These are phyloP conservation scores for Trifolium repens DNA, from an alignment of 306 rosid genomes.

Conservation along the genomic window DNA sequence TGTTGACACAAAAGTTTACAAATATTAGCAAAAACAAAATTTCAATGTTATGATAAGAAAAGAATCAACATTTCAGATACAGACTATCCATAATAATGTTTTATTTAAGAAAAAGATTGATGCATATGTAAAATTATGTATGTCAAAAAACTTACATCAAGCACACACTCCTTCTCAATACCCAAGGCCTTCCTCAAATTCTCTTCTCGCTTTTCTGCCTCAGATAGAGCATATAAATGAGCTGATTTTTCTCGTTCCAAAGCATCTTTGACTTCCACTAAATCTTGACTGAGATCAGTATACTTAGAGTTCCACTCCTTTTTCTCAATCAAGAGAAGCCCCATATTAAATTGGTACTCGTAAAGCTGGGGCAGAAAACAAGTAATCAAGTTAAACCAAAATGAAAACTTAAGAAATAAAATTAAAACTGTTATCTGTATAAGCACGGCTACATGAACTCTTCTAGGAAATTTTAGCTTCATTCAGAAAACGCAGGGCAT, in stretches of 20 bases:
- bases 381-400: constrained; percentile 29
- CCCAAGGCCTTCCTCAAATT: constrained; percentile 88
- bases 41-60: constrained; percentile 10
- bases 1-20: constrained; percentile 45
- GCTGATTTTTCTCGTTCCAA: constrained; percentile 72
- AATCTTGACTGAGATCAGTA: constrained; percentile 60
- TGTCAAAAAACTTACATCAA: constrained; percentile 73
- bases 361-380: constrained; percentile 66
- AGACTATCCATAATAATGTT: constrained; percentile 11
- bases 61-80: constrained; percentile 9
- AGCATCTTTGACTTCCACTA: constrained; percentile 69
- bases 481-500: background rate
- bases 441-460: background rate
- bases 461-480: background rate
- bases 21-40: constrained; percentile 42
- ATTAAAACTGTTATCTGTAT: background rate
- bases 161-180: constrained; percentile 92
- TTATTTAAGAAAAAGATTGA: background rate
- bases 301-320: constrained; percentile 80
- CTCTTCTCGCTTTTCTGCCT: constrained; percentile 84
- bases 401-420: background rate
- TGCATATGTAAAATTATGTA: constrained; percentile 8
- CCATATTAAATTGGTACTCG: constrained; percentile 95
- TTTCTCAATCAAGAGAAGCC: constrained; percentile 95
- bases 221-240: constrained; percentile 73